Base-by-base conservation (phyloP, 164 flowering plant genomes). In the Vitis vinifera region DNA sequence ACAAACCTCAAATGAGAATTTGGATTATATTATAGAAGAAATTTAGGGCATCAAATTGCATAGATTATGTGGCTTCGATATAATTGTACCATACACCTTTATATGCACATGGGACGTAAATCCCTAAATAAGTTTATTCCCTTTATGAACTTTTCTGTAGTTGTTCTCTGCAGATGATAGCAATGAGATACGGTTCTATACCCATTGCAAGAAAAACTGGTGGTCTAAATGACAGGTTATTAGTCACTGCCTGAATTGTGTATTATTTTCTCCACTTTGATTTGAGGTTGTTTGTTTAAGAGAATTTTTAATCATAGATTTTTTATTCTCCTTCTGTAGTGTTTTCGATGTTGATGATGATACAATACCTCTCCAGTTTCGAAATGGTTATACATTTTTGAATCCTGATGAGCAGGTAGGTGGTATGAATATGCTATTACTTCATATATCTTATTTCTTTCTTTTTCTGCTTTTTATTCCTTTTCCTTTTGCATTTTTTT, bases 181-280 rank as follows among this genome's bases (percentile, higher is more conserved):
- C 98, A 23, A 95, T 95, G 99, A 89, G 97, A 83, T 95, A 91
- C 63, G 99, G 99, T 58, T 81, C 98, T 63, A 78, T 95, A 30
- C 99, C 99, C 1, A 88, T 95, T 68, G 94, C 77, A 37, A 84
- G 99, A 68, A 91, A 84, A 78, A 95, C 98, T 17, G 99, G 98
- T 13, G 98, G 99, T 51, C 78, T 95, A 44, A 91, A 90, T 81
- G 99, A 95, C 85, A 92, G 99, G 99, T 91, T 16, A 17, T 52
- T 30, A 70, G 14, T 5, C 65, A 48, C 55, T 70, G 55, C 56
- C 49, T 44, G 58, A 13, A 10, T 27, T 67, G 4, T 9, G 16
- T 27, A 63, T 13, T 37, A 11, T 17, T 17, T n/a, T 60, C 12
- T 5, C 19, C 10, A 9, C 44, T 52, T 12, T 8, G 6, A 59